Percentiles rank a stretch among this genome's conserved stretches.
Evolutionary conservation across 2,329 filamentous ascomycete genomes (phyloP).

Genomic region (Talaromyces sp.): DNA sequence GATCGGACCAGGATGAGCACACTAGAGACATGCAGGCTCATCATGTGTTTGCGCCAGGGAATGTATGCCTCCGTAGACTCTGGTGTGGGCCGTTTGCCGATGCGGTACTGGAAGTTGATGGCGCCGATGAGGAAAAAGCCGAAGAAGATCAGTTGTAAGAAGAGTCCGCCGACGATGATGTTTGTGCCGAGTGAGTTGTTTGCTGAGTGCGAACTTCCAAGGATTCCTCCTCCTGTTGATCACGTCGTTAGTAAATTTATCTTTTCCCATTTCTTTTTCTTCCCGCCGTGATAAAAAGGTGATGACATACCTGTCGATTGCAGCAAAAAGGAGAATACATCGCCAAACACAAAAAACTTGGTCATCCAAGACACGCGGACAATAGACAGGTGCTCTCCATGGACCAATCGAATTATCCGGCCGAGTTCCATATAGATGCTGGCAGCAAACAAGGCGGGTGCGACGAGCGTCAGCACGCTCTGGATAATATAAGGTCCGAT

Average conservation of each 20-base stretch:
- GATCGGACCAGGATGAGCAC: conserved; percentile 17
- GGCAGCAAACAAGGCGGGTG: conserved; percentile 33
- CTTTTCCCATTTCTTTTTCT: neutral
- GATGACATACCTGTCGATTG: conserved; percentile 20
- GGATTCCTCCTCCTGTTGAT: neutral
- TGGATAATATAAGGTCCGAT: conserved; percentile 24
- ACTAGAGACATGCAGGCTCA: conserved; percentile 20
- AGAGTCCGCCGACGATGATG: conserved; percentile 26
- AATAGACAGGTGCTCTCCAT: conserved; percentile 24
- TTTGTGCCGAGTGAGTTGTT: conserved; percentile 16
- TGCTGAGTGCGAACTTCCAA: neutral
- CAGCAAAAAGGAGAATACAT: conserved; percentile 29
- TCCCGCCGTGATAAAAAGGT: neutral
- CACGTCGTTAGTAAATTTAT: neutral
- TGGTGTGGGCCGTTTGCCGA: conserved; percentile 26
- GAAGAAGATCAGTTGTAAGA: conserved; percentile 28
- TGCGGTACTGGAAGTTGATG: conserved; percentile 21
- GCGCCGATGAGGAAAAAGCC: conserved; percentile 24
- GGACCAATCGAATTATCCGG: conserved; percentile 24
- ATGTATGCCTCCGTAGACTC: conserved; percentile 18
- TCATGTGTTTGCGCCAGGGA: conserved; percentile 34
- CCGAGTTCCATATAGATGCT: conserved; percentile 32
- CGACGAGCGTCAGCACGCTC: conserved; percentile 26
- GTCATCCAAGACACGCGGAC: conserved; percentile 27
- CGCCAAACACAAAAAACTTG: conserved; percentile 28